A percentile compares a stretch with the other conserved stretches of the same genome.
phyloP scores from a whole-genome alignment of 1,284 basidiomycete genomes.

The Cutaneotrichosporon daszewskae region DNA sequence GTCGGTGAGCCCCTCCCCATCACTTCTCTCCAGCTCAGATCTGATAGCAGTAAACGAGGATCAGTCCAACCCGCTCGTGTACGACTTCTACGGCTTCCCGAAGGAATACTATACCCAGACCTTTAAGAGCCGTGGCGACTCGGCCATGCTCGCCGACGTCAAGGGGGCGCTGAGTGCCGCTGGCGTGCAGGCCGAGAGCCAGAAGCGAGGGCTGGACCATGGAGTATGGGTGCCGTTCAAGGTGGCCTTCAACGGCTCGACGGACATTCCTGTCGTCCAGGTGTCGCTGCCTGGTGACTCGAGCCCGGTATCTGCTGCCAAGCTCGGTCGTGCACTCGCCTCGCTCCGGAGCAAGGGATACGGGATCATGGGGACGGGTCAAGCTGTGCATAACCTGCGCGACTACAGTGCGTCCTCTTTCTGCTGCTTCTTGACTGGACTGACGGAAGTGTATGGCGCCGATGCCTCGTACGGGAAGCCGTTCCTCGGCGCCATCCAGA shows the following conservation, averaged over 20 bases:
- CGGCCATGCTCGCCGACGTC: constrained; percentile 27
- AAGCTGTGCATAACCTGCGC: constrained; percentile 45
- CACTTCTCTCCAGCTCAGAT: too few relatives aligned
- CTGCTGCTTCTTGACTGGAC: not conserved
- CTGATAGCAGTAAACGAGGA: constrained; percentile 40
- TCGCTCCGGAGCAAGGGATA: constrained; percentile 39
- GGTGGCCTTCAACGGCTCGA: constrained; percentile 42
- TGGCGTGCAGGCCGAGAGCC: constrained; percentile 26
- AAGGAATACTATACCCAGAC: constrained; percentile 45
- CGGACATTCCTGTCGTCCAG: constrained; percentile 45
- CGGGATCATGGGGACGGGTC: constrained; percentile 39
- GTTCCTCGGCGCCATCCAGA: constrained; percentile 26
- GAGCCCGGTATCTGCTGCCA: constrained; percentile 34
- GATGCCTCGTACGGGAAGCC: constrained; percentile 9
- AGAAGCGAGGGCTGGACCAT: constrained; percentile 48
- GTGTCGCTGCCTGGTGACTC: constrained; percentile 47
- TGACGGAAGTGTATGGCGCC: too few relatives aligned
- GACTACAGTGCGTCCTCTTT: constrained; percentile 36
- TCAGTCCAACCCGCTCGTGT: constrained; percentile 44
- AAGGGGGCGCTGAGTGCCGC: constrained; percentile 28
- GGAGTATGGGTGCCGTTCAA: constrained; percentile 51
- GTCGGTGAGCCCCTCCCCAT: constrained; percentile 21
- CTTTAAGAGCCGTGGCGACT: constrained; percentile 32
- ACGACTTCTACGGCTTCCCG: constrained; percentile 51
- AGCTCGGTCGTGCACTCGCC: constrained; percentile 46